Evolutionary conservation across 768 basidiomycete species (phyloP).

Genomic region (Myochromella boudieri): DNA sequence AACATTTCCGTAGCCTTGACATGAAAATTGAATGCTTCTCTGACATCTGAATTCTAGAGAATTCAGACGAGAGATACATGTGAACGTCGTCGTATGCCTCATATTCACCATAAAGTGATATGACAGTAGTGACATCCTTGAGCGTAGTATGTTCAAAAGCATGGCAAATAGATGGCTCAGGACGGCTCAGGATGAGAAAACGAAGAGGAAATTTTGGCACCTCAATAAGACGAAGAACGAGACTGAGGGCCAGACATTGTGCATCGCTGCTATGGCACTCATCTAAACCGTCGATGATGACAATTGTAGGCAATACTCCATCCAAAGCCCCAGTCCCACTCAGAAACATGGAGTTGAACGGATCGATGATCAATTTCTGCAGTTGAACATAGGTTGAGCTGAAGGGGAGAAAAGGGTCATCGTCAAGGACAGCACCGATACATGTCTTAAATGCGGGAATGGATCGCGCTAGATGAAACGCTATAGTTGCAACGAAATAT

Average conservation of each 20-base stretch:
- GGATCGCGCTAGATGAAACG: slow-evolving; percentile 22
- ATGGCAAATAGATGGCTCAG: background rate
- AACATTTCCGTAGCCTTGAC: background rate
- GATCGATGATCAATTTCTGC: background rate
- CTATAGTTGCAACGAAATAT: slow-evolving; percentile 29
- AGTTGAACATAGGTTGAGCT: background rate
- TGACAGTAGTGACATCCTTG: background rate
- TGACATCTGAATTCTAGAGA: background rate
- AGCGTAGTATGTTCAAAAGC: background rate
- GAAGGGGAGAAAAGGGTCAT: slow-evolving; percentile 1
- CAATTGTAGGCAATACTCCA: background rate
- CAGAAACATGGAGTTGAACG: background rate
- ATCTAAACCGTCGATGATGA: background rate
- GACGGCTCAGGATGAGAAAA: too few relatives aligned
- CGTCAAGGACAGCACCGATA: background rate
- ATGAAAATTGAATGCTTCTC: background rate
- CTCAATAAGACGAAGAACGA: background rate
- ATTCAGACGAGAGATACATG: background rate
- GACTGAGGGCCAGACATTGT: background rate
- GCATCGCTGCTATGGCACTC: background rate
- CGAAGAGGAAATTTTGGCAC: background rate
- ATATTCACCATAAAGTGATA: background rate
- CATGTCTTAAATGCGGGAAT: slow-evolving; percentile 1
- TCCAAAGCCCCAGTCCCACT: too few relatives aligned
- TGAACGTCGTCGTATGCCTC: background rate